phyloP scores from a whole-genome alignment of 192 early-diverging fungal genomes.

The Jimgerdemannia lactiflua region DNA sequence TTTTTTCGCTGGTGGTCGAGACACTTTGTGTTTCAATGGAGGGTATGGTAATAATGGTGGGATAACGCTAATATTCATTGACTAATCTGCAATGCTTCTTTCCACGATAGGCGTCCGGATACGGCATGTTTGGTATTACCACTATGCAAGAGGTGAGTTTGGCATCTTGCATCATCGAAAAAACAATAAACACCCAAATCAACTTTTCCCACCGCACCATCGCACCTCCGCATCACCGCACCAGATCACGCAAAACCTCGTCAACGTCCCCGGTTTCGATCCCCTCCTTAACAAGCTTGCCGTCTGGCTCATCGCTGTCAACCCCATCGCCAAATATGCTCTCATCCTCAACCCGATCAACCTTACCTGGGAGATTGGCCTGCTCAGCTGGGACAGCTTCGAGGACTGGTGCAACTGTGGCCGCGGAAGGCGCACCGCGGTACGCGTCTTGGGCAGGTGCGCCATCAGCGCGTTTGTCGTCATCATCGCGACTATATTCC shows the following conservation, averaged over 20 bases:
- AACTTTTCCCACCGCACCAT: neutral
- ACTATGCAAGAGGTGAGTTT: conserved; percentile 52
- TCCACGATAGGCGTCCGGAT: conserved; percentile 35
- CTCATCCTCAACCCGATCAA: conserved; percentile 62
- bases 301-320: conserved; percentile 60
- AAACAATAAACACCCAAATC: neutral
- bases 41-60: no score
- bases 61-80: no score
- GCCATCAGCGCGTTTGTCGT: conserved; percentile 35
- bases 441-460: conserved; percentile 28
- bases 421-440: conserved; percentile 18
- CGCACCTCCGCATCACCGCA: no score
- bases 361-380: conserved; percentile 35
- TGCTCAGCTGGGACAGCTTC: conserved; percentile 9
- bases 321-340: conserved; percentile 71
- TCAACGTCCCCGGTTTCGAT: conserved; percentile 50
- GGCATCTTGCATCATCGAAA: no score
- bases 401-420: conserved; percentile 24
- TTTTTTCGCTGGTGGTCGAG: neutral
- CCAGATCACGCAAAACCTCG: conserved; percentile 67
- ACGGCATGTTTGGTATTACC: conserved; percentile 67
- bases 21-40: no score
- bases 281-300: conserved; percentile 50
- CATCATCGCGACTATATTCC: conserved; percentile 52
- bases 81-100: no score